Conservation (phyloP, 257 asterid genomes). For the Eustoma russellianum region DNA sequence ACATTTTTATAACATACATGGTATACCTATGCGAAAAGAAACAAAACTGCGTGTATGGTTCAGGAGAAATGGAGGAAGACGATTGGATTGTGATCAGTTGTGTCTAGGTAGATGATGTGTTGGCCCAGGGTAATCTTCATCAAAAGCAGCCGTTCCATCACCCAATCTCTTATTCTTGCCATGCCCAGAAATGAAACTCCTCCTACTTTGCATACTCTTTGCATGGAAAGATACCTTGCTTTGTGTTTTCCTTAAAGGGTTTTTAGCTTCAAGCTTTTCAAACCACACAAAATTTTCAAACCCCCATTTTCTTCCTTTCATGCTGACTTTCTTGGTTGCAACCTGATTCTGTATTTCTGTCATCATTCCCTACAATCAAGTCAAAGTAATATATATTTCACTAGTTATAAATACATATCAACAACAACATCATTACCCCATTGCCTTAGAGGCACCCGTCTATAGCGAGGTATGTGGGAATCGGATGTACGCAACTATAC, state of each 20-base stretch:
- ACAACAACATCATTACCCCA: too few relatives aligned
- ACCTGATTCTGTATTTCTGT: neutral
- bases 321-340: neutral
- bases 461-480: too few relatives aligned
- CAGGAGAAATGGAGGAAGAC: too few relatives aligned
- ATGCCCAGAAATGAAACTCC: constrained; percentile 9
- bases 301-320: constrained; percentile 1
- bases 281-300: neutral
- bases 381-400: neutral
- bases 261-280: constrained; percentile 2
- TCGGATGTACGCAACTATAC: too few relatives aligned
- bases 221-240: neutral
- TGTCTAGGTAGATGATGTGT: constrained; percentile 62
- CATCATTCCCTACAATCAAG: neutral
- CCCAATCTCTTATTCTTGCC: constrained; percentile 11
- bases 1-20: too few relatives aligned
- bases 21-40: too few relatives aligned
- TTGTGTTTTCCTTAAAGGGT: neutral
- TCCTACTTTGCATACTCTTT: constrained; percentile 10
- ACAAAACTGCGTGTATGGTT: too few relatives aligned
- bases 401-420: too few relatives aligned
- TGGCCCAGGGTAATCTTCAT: constrained; percentile 60
- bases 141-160: constrained; percentile 38
- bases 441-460: too few relatives aligned
- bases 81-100: constrained; percentile 18